Percentiles rank a stretch among this genome's conserved stretches.
Conservation (phyloP, 345 rosid genomes). For the Lepidium didymum region DNA sequence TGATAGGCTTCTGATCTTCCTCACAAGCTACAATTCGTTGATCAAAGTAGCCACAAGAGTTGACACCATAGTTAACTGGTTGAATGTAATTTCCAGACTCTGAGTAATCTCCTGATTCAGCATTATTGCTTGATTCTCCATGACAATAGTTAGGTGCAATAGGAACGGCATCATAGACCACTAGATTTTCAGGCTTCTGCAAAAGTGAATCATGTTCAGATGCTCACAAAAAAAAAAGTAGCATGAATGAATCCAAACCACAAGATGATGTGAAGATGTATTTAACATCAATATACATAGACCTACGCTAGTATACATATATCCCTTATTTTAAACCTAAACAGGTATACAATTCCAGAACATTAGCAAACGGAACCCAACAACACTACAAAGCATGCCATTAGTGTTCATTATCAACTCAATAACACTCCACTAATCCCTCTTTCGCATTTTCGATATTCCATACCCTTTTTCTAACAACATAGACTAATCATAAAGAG, state of each 20-base stretch:
- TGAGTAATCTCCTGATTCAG: conserved; percentile 29
- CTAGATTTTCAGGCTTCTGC: conserved; percentile 43
- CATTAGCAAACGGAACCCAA: background rate
- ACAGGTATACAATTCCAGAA: background rate
- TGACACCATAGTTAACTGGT: conserved; percentile 23
- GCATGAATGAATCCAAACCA: background rate
- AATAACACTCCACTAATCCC: background rate
- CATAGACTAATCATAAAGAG: background rate
- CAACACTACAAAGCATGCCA: background rate
- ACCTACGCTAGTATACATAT: background rate
- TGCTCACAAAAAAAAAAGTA: background rate
- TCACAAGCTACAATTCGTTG: conserved; percentile 33
- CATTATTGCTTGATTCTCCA: conserved; percentile 59
- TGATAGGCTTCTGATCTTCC: conserved; percentile 50
- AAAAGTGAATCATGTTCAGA: background rate
- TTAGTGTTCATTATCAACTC: background rate
- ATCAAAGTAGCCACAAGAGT: conserved; percentile 24
- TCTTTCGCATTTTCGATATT: background rate
- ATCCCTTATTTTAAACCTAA: background rate
- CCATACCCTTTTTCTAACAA: background rate
- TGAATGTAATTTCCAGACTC: conserved; percentile 17
- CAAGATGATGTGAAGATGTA: background rate
- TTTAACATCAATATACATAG: background rate
- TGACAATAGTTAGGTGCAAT: conserved; percentile 33
- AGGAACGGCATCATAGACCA: conserved; percentile 38